A percentile compares a stretch with the other conserved stretches of the same genome.
Evolutionary conservation across 2,329 filamentous ascomycete genomes (phyloP).

Genomic region (Neoarthrinium moseri): DNA sequence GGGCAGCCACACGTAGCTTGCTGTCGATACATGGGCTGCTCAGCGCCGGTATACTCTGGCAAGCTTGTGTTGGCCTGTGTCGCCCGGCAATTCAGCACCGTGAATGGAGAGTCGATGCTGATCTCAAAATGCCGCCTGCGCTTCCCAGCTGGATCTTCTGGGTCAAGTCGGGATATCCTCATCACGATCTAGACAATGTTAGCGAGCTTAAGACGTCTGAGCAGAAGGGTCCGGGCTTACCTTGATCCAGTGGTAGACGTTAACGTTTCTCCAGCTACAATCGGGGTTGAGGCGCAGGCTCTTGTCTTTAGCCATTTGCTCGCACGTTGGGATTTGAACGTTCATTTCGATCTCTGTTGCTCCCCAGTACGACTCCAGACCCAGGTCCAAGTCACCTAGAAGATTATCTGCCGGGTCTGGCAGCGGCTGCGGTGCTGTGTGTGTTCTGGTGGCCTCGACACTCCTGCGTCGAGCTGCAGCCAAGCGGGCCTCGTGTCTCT

Average conservation of each 20-base stretch:
- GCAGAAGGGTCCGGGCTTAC: conserved; percentile 41
- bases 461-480: conserved; percentile 51
- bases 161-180: conserved; percentile 82
- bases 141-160: conserved; percentile 65
- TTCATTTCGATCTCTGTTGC: conserved; percentile 94
- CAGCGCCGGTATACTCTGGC: conserved; percentile 68
- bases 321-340: conserved; percentile 86
- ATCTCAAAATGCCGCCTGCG: conserved; percentile 92
- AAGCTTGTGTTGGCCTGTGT: conserved; percentile 85
- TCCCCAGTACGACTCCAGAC: conserved; percentile 71
- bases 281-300: conserved; percentile 73
- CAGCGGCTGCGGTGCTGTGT: conserved; percentile 38
- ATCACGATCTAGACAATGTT: conserved; percentile 90
- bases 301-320: conserved; percentile 76
- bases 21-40: conserved; percentile 48
- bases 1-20: conserved; percentile 55
- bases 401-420: conserved; percentile 65
- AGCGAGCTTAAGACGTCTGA: no score
- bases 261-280: conserved; percentile 90
- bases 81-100: conserved; percentile 89
- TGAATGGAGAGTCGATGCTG: conserved; percentile 93
- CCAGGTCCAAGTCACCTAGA: conserved; percentile 74
- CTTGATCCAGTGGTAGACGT: conserved; percentile 97
- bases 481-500: conserved; percentile 47
- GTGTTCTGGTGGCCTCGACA: conserved; percentile 45